Percentiles rank a stretch among this genome's conserved stretches.
phyloP scores from a whole-genome alignment of 2,329 filamentous ascomycete genomes.

The Dactylonectria macrodidyma region DNA sequence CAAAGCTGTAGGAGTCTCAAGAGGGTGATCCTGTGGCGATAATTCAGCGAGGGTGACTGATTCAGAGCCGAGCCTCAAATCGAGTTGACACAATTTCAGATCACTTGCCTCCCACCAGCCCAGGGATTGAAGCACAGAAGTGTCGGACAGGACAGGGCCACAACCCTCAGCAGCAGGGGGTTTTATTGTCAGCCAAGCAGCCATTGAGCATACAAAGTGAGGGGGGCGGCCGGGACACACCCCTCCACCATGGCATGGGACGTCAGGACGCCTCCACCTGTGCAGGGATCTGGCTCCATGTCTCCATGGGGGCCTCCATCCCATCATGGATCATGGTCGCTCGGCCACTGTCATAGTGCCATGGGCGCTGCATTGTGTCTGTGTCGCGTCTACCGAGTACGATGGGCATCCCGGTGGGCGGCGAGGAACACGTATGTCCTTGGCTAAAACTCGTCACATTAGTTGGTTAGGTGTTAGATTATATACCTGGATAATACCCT shows the following conservation, averaged over 20 bases:
- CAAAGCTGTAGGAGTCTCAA: too few species aligned
- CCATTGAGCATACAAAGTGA: constrained; percentile 7
- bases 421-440: not conserved
- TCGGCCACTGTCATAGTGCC: constrained; percentile 18
- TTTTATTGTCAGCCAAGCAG: constrained; percentile 27
- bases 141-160: not conserved
- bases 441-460: constrained; percentile 14
- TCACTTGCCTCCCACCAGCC: not conserved
- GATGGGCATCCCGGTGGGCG: constrained; percentile 3
- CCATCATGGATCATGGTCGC: constrained; percentile 30
- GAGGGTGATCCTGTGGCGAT: not conserved
- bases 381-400: not conserved
- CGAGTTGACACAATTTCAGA: not conserved
- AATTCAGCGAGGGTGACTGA: not conserved
- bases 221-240: constrained; percentile 17
- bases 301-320: constrained; percentile 29
- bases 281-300: constrained; percentile 21
- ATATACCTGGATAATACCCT: too few species aligned
- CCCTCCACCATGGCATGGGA: constrained; percentile 18
- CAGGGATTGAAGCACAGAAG: constrained; percentile 1
- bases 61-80: not conserved
- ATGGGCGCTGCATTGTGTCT: constrained; percentile 16
- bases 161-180: constrained; percentile 4
- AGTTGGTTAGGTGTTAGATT: constrained; percentile 2
- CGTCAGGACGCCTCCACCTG: constrained; percentile 14